Percentiles rank a stretch among this genome's conserved stretches.
These are phyloP conservation scores for Trametes sp. DNA, from an alignment of 1,284 basidiomycete genomes.

Conservation along the genomic window DNA sequence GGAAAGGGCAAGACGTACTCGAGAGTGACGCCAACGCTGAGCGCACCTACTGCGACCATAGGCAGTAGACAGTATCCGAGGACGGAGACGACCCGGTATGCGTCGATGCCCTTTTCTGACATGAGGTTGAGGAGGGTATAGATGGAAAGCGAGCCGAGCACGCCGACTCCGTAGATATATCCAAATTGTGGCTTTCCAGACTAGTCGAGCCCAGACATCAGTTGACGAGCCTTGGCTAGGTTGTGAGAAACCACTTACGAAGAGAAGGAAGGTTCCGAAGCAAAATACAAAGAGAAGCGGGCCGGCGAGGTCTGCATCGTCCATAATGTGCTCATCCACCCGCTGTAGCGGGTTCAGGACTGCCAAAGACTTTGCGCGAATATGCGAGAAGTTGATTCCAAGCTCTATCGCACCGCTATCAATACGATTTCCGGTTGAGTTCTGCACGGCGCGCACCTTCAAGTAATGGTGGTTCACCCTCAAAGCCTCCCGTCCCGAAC, in stretches of 20 bases:
- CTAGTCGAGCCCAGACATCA: slow-evolving; percentile 49
- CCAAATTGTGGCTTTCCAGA: slow-evolving; percentile 99
- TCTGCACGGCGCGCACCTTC: slow-evolving; percentile 67
- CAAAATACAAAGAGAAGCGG: slow-evolving; percentile 95
- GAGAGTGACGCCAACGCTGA: slow-evolving; percentile 88
- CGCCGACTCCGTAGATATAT: slow-evolving; percentile 97
- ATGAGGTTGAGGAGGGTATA: slow-evolving; percentile 98
- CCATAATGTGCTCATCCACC: slow-evolving; percentile 97
- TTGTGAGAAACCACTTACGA: slow-evolving; percentile 61
- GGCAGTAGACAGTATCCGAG: slow-evolving; percentile 97
- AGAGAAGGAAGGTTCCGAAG: slow-evolving; percentile 90
- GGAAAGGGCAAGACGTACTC: slow-evolving; percentile 68
- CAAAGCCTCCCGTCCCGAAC: slow-evolving; percentile 94
- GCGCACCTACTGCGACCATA: slow-evolving; percentile 93
- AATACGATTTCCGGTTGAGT: neutral
- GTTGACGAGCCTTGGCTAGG: neutral
- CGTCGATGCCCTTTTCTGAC: slow-evolving; percentile 95
- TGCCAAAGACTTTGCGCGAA: slow-evolving; percentile 92
- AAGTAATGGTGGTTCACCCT: slow-evolving; percentile 91
- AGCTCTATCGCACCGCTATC: slow-evolving; percentile 69
- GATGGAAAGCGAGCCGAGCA: slow-evolving; percentile 93
- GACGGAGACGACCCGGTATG: slow-evolving; percentile 95
- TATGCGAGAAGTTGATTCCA: slow-evolving; percentile 97
- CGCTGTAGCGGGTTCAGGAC: slow-evolving; percentile 92
- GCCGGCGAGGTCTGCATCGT: slow-evolving; percentile 97